A percentile compares a stretch with the other conserved stretches of the same genome.
Conservation (phyloP, 2,329 filamentous ascomycete species). For the Paecilomyces dactylethromorphus region DNA sequence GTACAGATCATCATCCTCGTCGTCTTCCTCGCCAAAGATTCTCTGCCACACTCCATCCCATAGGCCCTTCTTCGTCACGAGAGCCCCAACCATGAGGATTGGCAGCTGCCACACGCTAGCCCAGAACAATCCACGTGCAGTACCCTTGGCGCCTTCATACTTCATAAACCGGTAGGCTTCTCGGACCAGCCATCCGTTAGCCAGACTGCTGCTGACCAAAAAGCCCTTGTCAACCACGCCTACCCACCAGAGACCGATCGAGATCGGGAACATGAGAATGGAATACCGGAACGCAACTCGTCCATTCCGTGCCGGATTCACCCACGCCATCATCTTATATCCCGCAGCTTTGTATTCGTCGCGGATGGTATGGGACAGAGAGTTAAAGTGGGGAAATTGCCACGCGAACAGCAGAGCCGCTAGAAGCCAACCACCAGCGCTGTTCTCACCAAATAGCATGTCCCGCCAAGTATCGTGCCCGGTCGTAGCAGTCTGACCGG, state of each 20-base stretch:
- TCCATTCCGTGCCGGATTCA: conserved; percentile 76
- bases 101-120: conserved; percentile 96
- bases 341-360: conserved; percentile 75
- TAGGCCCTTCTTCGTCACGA: conserved; percentile 89
- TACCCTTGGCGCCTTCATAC: conserved; percentile 69
- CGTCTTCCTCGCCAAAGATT: conserved; percentile 53
- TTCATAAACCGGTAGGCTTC: conserved; percentile 79
- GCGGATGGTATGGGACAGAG: conserved; percentile 78
- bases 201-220: conserved; percentile 67
- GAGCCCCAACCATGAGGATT: conserved; percentile 78
- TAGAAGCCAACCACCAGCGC: conserved; percentile 79
- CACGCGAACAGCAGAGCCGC: conserved; percentile 82
- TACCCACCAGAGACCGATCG: conserved; percentile 67
- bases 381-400: conserved; percentile 99
- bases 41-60: conserved; percentile 76
- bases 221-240: conserved; percentile 85
- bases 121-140: conserved; percentile 85
- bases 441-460: conserved; percentile 64
- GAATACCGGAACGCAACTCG: conserved; percentile 86
- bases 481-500: conserved; percentile 71
- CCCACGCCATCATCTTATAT: conserved; percentile 72
- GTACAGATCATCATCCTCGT: conserved; percentile 52
- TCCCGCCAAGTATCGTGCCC: conserved; percentile 70
- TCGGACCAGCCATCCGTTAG: conserved; percentile 79
- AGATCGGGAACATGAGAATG: conserved; percentile 78